A percentile compares a stretch with the other conserved stretches of the same genome.
phyloP scores from a whole-genome alignment of 169 alveolate genomes.

The Sarcocystis neurona region DNA sequence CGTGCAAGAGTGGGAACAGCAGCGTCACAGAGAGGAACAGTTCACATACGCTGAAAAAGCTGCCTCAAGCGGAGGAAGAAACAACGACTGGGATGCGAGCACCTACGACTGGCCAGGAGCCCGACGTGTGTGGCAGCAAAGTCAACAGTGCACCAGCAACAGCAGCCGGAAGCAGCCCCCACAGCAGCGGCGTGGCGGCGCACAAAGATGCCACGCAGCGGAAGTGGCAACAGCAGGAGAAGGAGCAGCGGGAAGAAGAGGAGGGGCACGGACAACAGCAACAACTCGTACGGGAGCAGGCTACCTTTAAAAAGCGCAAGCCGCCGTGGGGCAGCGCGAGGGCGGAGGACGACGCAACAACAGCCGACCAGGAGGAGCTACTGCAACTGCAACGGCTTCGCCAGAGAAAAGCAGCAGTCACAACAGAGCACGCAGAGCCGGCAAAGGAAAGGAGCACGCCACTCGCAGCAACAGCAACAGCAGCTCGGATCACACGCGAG shows the following conservation, averaged over 20 bases:
- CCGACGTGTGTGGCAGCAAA: no score
- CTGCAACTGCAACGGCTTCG: background rate
- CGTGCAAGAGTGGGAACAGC: no score
- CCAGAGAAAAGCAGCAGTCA: background rate
- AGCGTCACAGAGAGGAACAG: no score
- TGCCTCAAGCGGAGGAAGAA: no score
- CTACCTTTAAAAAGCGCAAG: background rate
- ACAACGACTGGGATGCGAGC: no score
- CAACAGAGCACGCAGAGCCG: background rate
- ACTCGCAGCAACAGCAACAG: constrained; percentile 22
- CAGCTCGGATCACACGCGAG: no score
- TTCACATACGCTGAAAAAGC: no score
- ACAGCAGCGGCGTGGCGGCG: no score
- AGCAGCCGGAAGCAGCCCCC: no score
- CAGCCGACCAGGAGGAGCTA: background rate
- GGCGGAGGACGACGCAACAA: background rate
- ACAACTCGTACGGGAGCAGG: background rate
- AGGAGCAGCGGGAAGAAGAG: background rate
- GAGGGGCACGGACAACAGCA: background rate
- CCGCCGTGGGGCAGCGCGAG: background rate
- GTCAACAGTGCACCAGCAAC: no score
- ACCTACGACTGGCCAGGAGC: no score
- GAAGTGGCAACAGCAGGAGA: background rate
- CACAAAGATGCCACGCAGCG: background rate
- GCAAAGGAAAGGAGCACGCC: background rate